Evolutionary conservation across 2,329 filamentous ascomycete genomes (phyloP), one percentile per base, ranked within the genome.

Genomic region (Penicillium sp.): DNA sequence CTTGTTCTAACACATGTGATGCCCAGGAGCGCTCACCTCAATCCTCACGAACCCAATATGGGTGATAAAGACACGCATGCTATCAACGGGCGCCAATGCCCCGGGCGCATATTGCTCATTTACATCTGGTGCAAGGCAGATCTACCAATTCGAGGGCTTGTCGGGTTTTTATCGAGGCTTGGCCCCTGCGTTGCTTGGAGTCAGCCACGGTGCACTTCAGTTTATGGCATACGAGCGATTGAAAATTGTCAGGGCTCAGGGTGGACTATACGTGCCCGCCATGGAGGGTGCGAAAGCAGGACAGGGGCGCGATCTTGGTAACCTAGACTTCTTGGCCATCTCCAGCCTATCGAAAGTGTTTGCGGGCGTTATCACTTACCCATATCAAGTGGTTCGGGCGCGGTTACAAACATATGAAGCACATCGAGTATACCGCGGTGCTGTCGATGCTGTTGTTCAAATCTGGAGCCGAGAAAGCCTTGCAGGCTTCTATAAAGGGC

Each of bases 11-110:
- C n/a, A 15, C 7, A n/a, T 28, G 11, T 17, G 16, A 5, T 27
- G 16, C 31, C 7, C 26, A 50, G 90, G 91, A 19, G 73, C 84
- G 13, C 66, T 87, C 27, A 94, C 89, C 2, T 85, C 90, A 29
- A 70, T 87, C 19, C 75, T 91, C 51, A 97, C 93, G 19, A 97
- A 97, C 63, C 93, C 93, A 2, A 83, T 98, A 56, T 98, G 93
- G 93, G 93, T 98, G 2, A 81, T 98, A 64, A 97, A 97, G 73
- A 97, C 91, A 7, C 85, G 93, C 48, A 97, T 98, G 89, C 75
- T 97, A 16, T 88, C 89, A 19, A 90, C 87, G 3, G 87, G 93
- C 51, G 79, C 80, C 34, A 74, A 79, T 39, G 76, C 81, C 4
- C 78, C 76, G 2, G 88, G 88, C 10, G 93, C 91, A 1, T 98